Conservation (phyloP, 495 filamentous ascomycete genomes). For the Hypoxylon subgilvum region DNA sequence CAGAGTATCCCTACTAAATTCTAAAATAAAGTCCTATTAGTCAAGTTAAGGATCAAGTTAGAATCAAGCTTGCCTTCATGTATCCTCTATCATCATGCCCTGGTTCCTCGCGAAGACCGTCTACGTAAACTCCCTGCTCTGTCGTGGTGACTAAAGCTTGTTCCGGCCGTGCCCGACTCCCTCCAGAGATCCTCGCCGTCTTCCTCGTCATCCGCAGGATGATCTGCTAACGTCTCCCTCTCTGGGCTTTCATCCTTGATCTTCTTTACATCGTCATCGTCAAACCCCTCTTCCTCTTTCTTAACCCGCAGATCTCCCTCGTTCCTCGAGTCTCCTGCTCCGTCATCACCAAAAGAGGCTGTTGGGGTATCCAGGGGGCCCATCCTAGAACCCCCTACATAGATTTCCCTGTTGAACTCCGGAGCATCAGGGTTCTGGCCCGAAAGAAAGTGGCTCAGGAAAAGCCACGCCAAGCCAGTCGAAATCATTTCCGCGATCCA, state of each 20-base stretch:
- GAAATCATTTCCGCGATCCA: slow-evolving; percentile 74
- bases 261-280: slow-evolving; percentile 37
- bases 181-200: slow-evolving; percentile 42
- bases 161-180: slow-evolving; percentile 58
- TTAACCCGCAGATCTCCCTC: slow-evolving; percentile 29
- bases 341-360: neutral
- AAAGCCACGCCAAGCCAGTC: slow-evolving; percentile 63
- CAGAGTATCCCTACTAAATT: too few species aligned
- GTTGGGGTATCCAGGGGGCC: neutral
- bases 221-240: slow-evolving; percentile 38
- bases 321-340: slow-evolving; percentile 35
- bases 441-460: slow-evolving; percentile 43
- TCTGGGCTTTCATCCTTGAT: slow-evolving; percentile 38
- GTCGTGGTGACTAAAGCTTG: slow-evolving; percentile 52
- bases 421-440: slow-evolving; percentile 15
- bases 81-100: slow-evolving; percentile 8
- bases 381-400: slow-evolving; percentile 27
- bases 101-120: slow-evolving; percentile 30
- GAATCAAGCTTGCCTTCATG: too few species aligned
- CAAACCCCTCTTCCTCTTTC: slow-evolving; percentile 40
- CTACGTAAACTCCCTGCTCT: slow-evolving; percentile 33
- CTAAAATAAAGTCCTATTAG: too few species aligned
- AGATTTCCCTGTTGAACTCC: slow-evolving; percentile 41
- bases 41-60: neutral
- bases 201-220: slow-evolving; percentile 48